phyloP scores from a whole-genome alignment of 164 flowering plant species.

The Vitis riparia region DNA sequence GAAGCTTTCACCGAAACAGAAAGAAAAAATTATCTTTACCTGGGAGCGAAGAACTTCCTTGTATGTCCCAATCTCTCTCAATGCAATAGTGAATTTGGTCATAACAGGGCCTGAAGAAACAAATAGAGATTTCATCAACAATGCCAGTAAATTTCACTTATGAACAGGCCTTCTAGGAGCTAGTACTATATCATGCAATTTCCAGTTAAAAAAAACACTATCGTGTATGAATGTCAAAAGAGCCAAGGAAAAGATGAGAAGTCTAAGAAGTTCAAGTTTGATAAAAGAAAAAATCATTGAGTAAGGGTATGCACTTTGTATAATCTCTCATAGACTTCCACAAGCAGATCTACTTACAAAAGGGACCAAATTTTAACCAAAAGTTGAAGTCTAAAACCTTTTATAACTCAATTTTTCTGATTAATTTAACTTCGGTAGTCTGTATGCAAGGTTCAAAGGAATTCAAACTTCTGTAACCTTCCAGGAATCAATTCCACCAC shows the following conservation, averaged over 20 bases:
- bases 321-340: too few relatives aligned
- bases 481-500: too few relatives aligned
- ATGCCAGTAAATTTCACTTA: not conserved
- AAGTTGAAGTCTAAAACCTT: not conserved
- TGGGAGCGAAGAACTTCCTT: conserved; percentile 94
- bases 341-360: not conserved
- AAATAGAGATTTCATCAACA: conserved; percentile 2
- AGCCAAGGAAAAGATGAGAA: not conserved
- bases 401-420: not conserved
- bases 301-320: too few relatives aligned
- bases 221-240: not conserved
- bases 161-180: not conserved
- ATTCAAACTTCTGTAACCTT: too few relatives aligned
- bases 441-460: too few relatives aligned
- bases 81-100: conserved; percentile 93
- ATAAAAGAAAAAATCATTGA: not conserved
- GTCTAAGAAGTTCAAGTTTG: not conserved
- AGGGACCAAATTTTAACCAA: not conserved
- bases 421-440: too few relatives aligned
- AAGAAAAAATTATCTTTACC: conserved; percentile 34
- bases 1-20: not conserved
- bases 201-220: not conserved
- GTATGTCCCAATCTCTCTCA: conserved; percentile 97
- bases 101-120: conserved; percentile 75
- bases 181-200: not conserved